Base-by-base conservation (phyloP, 2,329 filamentous ascomycete genomes). In the Fusarium pininemorale region DNA sequence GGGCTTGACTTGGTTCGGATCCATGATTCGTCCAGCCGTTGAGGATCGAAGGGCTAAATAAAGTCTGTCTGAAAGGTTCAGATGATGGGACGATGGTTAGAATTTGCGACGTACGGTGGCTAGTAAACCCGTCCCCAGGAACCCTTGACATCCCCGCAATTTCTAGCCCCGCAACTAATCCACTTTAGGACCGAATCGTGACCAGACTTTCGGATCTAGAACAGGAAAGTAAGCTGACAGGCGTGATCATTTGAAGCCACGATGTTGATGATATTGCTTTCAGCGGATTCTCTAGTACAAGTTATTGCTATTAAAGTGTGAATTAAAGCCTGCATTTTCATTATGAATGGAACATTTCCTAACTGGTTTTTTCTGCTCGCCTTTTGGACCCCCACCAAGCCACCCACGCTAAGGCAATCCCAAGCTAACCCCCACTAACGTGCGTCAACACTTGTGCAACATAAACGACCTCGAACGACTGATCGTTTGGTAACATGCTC, bases 111-210 rank as follows among this genome's bases (percentile, higher is more conserved):
- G 56, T 50, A 51, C 38, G 44, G 54, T 57, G 41, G 51, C 42
- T 28, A 39, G 51, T 55, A 66, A 26, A 38, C 26, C 63, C 59
- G 24, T 26, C 7, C 32, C 15, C 26, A 35, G 45, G 35, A 37
- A 47, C n/a, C 66, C 66, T 30, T 58, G 66, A 22, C 45, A 58
- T 69, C 66, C 66, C 66, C 66, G 66, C 66, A 69, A 65, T 70
- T 64, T 61, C 15, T 35, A 10, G 28, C 51, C 59, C 59, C 59
- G 50, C 47, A 32, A 35, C n/a, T 44, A 55, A 56, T 37, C 37
- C 42, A 15, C 28, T 50, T 69, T 69, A 66, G 66, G 66, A 44
- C 66, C 65, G 66, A 69, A 35, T 35, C 66, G 65, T 41, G 65
- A 51, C 58, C 58, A 61, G 28, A 26, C n/a, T 15, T 11, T 62